These are phyloP conservation scores for Epicoccum nigrum DNA, from an alignment of 2,329 filamentous ascomycete species.

Conservation along the genomic window DNA sequence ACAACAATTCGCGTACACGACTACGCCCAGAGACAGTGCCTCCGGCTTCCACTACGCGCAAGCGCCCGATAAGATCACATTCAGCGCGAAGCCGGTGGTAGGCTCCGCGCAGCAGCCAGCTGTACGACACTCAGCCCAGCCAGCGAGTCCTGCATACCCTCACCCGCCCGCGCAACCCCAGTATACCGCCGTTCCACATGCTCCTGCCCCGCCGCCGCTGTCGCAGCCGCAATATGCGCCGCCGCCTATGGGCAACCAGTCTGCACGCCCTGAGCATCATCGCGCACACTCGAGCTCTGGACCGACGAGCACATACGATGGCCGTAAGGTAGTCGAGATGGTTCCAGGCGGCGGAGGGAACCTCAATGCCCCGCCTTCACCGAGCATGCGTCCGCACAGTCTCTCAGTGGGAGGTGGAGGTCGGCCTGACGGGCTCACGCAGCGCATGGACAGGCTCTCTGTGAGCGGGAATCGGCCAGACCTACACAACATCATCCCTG, in stretches of 20 bases:
- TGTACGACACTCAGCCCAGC: slow-evolving; percentile 38
- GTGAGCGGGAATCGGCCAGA: slow-evolving; percentile 50
- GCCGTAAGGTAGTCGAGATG: slow-evolving; percentile 51
- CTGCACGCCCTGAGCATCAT: slow-evolving; percentile 34
- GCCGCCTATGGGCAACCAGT: slow-evolving; percentile 40
- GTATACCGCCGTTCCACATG: slow-evolving; percentile 34
- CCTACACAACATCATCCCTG: slow-evolving; percentile 42
- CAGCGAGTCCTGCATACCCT: slow-evolving; percentile 26
- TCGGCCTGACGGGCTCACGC: slow-evolving; percentile 45
- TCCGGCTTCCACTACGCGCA: slow-evolving; percentile 49
- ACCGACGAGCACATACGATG: slow-evolving; percentile 30
- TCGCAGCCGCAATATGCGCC: slow-evolving; percentile 37
- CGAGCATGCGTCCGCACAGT: slow-evolving; percentile 41
- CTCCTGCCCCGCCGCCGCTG: slow-evolving; percentile 18
- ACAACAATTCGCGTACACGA: slow-evolving; percentile 37
- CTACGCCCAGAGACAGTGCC: slow-evolving; percentile 31
- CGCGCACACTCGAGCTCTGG: slow-evolving; percentile 31
- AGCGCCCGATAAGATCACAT: slow-evolving; percentile 50
- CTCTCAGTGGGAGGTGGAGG: slow-evolving; percentile 27
- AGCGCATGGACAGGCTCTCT: slow-evolving; percentile 55
- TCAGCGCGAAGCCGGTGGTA: slow-evolving; percentile 48
- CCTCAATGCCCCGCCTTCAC: slow-evolving; percentile 39
- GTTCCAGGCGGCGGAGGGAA: slow-evolving; percentile 45
- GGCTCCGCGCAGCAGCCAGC: slow-evolving; percentile 15
- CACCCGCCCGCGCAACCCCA: slow-evolving; percentile 27